These are phyloP conservation scores for Cladosporium sphaerospermum DNA, from an alignment of 2,329 filamentous ascomycete genomes.

Conservation along the genomic window DNA sequence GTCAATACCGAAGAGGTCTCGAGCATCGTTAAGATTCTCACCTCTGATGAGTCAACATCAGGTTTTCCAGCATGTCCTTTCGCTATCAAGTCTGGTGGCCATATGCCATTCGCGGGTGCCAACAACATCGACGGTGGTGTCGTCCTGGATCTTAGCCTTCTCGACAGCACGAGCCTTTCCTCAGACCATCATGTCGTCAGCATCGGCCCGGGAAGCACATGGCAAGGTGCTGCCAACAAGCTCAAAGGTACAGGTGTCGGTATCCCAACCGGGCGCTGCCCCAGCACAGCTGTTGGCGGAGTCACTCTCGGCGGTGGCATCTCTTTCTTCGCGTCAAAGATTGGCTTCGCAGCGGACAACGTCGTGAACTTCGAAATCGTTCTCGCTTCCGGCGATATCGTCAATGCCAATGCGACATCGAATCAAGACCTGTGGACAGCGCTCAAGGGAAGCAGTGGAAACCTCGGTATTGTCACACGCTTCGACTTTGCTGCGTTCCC, in stretches of 20 bases:
- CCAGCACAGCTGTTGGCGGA: slow-evolving; percentile 27
- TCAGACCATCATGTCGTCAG: slow-evolving; percentile 31
- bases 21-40: not conserved
- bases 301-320: slow-evolving; percentile 27
- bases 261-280: slow-evolving; percentile 41
- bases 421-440: slow-evolving; percentile 22
- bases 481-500: slow-evolving; percentile 15
- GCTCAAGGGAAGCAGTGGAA: slow-evolving; percentile 23
- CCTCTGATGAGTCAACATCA: not conserved
- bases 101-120: slow-evolving; percentile 16
- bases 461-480: slow-evolving; percentile 26
- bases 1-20: not conserved
- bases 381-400: slow-evolving; percentile 19
- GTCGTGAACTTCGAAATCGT: slow-evolving; percentile 25
- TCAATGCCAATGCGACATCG: slow-evolving; percentile 18
- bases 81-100: slow-evolving; percentile 25
- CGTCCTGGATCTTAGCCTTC: slow-evolving; percentile 40
- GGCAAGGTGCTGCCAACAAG: slow-evolving; percentile 37
- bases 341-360: slow-evolving; percentile 27
- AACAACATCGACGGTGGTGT: slow-evolving; percentile 20
- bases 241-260: slow-evolving; percentile 37
- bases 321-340: slow-evolving; percentile 22
- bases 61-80: slow-evolving; percentile 18
- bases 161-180: slow-evolving; percentile 33
- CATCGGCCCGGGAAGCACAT: slow-evolving; percentile 43